These are phyloP conservation scores for Aspergillus novofumigatus DNA, from an alignment of 2,329 filamentous ascomycete genomes.

Conservation along the genomic window DNA sequence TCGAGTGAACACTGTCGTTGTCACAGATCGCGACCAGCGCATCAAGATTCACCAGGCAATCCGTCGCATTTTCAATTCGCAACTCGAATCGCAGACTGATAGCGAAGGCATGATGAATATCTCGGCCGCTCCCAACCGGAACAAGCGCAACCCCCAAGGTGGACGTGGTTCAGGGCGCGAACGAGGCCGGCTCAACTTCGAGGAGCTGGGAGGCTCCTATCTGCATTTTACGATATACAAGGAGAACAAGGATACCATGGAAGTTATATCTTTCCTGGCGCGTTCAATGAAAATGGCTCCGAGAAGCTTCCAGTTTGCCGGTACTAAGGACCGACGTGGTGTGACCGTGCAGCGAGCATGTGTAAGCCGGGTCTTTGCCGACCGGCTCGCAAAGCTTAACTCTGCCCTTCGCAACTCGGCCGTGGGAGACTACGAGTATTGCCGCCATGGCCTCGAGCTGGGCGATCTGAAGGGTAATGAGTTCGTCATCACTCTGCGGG, in stretches of 20 bases:
- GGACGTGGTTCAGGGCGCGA: conserved; percentile 27
- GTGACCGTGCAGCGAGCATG: conserved; percentile 82
- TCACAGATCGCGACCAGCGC: conserved; percentile 58
- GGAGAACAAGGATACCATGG: conserved; percentile 96
- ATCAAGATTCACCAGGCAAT: conserved; percentile 63
- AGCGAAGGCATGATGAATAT: conserved; percentile 65
- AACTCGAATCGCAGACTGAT: conserved; percentile 72
- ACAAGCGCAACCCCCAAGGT: conserved; percentile 29
- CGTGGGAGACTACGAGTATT: conserved; percentile 78
- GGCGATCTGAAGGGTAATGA: conserved; percentile 86
- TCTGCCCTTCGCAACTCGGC: conserved; percentile 56
- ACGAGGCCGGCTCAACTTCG: conserved; percentile 54
- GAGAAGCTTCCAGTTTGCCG: conserved; percentile 74
- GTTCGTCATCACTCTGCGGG: conserved; percentile 86
- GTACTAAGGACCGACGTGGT: conserved; percentile 85
- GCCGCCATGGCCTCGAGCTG: conserved; percentile 66
- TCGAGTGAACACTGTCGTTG: conserved; percentile 49
- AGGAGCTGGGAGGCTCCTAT: conserved; percentile 70
- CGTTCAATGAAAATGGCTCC: conserved; percentile 65
- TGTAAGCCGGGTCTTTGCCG: conserved; percentile 55
- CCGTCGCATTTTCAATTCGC: conserved; percentile 73
- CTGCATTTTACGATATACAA: conserved; percentile 92
- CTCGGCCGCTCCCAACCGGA: conserved; percentile 40
- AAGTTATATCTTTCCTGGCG: conserved; percentile 72
- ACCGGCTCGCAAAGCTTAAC: conserved; percentile 63